Conservation (phyloP, 108 stramenopile genomes). For the Skeletonema menzelii region DNA sequence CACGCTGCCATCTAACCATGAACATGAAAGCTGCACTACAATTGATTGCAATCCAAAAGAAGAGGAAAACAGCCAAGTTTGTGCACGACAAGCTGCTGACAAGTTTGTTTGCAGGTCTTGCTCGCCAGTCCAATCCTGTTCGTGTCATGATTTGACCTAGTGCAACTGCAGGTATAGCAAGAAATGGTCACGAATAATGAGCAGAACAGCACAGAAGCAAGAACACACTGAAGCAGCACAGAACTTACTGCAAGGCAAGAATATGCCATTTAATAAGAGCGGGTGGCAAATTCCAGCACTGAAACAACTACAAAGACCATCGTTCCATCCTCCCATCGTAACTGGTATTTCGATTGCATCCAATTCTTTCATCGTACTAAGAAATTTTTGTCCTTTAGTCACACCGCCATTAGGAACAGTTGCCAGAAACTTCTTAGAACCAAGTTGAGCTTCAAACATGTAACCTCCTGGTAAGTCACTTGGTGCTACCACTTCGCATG, state of each 20-base stretch:
- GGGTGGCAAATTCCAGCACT: constrained; percentile 65
- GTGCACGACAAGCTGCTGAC: constrained; percentile 49
- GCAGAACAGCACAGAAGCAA: constrained; percentile 3
- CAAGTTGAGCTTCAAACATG: constrained; percentile 56
- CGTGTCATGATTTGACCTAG: constrained; percentile 78
- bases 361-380: constrained; percentile 64
- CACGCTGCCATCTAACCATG: constrained; percentile 46
- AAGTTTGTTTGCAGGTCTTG: constrained; percentile 49
- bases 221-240: not conserved
- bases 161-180: constrained; percentile 37
- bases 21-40: constrained; percentile 37
- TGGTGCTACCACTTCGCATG: constrained; percentile 66
- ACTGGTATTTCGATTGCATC: constrained; percentile 50
- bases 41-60: constrained; percentile 71
- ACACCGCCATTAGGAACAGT: constrained; percentile 81
- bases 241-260: constrained; percentile 71
- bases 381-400: constrained; percentile 68
- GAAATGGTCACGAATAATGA: not conserved
- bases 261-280: constrained; percentile 55
- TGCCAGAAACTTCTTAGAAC: constrained; percentile 41
- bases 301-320: constrained; percentile 49
- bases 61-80: constrained; percentile 56
- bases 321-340: constrained; percentile 68
- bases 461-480: constrained; percentile 51
- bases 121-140: constrained; percentile 68